Percentiles rank a stretch among this genome's conserved stretches.
Evolutionary conservation across 1,284 basidiomycete genomes (phyloP).

Genomic region (Leucocoprinus gongylophorus): DNA sequence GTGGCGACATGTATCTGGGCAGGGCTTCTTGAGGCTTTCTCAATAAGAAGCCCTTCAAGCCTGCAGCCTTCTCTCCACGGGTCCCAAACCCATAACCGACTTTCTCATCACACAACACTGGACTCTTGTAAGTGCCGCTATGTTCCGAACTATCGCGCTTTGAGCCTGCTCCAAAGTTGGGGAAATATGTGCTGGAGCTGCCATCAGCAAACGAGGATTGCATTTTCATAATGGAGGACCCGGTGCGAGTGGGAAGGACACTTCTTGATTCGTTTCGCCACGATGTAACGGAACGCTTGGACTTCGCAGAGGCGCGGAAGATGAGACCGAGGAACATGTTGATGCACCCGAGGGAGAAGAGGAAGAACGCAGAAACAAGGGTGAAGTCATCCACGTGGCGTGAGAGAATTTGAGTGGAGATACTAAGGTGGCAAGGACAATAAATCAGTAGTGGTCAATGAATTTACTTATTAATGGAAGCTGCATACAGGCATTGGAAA

Average conservation of each 20-base stretch:
- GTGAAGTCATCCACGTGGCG: constrained; percentile 82
- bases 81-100: constrained; percentile 57
- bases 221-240: constrained; percentile 24
- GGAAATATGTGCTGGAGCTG: constrained; percentile 14
- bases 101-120: constrained; percentile 24
- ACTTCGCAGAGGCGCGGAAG: constrained; percentile 59
- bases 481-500: constrained; percentile 69
- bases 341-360: constrained; percentile 78
- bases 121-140: constrained; percentile 15
- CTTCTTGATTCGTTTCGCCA: constrained; percentile 54
- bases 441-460: constrained; percentile 9
- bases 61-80: constrained; percentile 72
- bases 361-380: constrained; percentile 81
- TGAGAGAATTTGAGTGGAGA: constrained; percentile 77
- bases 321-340: constrained; percentile 75
- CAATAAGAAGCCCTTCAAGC: constrained; percentile 51
- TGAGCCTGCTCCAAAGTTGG: constrained; percentile 23
- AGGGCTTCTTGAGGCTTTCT: constrained; percentile 49
- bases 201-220: constrained; percentile 31
- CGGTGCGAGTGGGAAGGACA: constrained; percentile 45
- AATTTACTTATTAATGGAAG: constrained; percentile 5
- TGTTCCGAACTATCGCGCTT: constrained; percentile 17
- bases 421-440: constrained; percentile 31
- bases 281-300: constrained; percentile 51
- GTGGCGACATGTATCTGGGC: constrained; percentile 41